These are phyloP conservation scores for Plenodomus lindquistii DNA, from an alignment of 2,329 filamentous ascomycete species.

Conservation along the genomic window DNA sequence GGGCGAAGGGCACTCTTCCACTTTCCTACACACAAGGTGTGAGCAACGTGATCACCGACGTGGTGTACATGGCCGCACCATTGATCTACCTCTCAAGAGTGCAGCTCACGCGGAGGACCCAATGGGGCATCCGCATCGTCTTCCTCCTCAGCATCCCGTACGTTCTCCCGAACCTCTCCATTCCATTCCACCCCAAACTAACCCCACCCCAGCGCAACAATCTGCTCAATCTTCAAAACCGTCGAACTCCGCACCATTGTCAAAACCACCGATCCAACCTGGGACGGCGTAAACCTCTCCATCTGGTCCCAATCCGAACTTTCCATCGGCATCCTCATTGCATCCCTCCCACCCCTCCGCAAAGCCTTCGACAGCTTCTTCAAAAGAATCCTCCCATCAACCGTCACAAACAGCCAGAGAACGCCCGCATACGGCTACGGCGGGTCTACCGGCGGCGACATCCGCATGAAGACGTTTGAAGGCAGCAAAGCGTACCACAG, in stretches of 20 bases:
- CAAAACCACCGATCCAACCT: constrained; percentile 28
- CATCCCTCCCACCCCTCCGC: constrained; percentile 30
- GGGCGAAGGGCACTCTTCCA: constrained; percentile 22
- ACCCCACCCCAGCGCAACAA: constrained; percentile 21
- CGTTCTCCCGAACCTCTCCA: constrained; percentile 2
- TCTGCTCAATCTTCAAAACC: constrained; percentile 36
- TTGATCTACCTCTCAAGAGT: constrained; percentile 31
- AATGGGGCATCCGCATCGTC: constrained; percentile 33
- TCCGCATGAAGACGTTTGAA: constrained; percentile 17
- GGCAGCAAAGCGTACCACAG: constrained; percentile 26
- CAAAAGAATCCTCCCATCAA: constrained; percentile 18
- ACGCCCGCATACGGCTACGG: constrained; percentile 18
- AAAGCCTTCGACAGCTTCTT: constrained; percentile 29
- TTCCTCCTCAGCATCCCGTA: constrained; percentile 36
- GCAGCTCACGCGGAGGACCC: constrained; percentile 26
- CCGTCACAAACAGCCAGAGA: constrained; percentile 8
- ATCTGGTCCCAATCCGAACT: constrained; percentile 34
- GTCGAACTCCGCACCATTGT: constrained; percentile 26
- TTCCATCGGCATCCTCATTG: constrained; percentile 25
- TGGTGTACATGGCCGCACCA: constrained; percentile 33
- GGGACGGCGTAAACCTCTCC: constrained; percentile 26
- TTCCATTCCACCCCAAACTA: background rate
- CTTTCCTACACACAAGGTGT: constrained; percentile 32
- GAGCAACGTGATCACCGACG: constrained; percentile 34
- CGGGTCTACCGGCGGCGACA: constrained; percentile 6